Evolutionary conservation across 495 filamentous ascomycete species (phyloP), one percentile per base, ranked within the genome.

Genomic region (Aspergillus cristatus): DNA sequence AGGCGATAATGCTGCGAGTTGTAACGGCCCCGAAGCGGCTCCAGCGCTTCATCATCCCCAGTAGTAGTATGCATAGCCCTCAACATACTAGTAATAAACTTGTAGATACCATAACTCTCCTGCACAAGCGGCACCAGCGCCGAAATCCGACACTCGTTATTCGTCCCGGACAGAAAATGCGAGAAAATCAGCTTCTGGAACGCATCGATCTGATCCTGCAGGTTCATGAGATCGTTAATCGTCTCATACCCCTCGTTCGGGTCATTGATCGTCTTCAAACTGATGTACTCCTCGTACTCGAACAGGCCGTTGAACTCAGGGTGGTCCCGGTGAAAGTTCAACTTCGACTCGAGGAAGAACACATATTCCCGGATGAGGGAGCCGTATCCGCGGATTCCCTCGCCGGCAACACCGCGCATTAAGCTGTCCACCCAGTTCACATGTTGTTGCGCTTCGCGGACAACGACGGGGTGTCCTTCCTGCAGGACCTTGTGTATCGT

Each of bases 121-220:
- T 93, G 85, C 25, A 98, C 91, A 31, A 98, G 67, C 18, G 88
- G 86, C 32, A 96, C 88, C 37, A 98, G 70, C 11, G 93, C 82
- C 12, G 88, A 93, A 39, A 98, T 98, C 33, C 91, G 73, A 58
- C 91, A 96, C 59, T 98, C 91, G 51, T 97, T 98, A 59, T 97
- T 90, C 18, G 80, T 79, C 14, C 85, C 83, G 38, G 78, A 74
- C 47, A 87, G 78, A 65, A 98, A 96, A 58, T 96, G 86, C 16
- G 93, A 88, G 61, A 95, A 98, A 40, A 96, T 86, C 34, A 98
- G 71, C 66, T 97, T 98, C 62, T 98, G 91, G 65, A 98, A 97
- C 41, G 81, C 76, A 60, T 98, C 93, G 33, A 98, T 97, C 66
- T 94, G 88, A 62, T 98, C 93, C 57, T 98, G 91, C 34, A 98